Evolutionary conservation across 2,329 filamentous ascomycete genomes (phyloP).

Genomic region (Madurella mycetomatis): DNA sequence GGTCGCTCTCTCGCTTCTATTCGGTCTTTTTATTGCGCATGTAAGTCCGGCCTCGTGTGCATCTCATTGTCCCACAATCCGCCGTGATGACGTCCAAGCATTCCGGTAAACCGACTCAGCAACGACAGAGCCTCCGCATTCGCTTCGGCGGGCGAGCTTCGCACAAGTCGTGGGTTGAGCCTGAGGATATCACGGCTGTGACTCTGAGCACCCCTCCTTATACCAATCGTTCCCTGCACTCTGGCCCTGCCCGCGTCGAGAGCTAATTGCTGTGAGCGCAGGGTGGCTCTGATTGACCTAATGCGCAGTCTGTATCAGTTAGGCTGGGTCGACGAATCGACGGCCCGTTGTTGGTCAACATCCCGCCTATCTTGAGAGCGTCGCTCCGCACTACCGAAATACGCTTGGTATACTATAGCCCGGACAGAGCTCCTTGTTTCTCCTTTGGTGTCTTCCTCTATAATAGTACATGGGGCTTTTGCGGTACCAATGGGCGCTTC

Average conservation of each 20-base stretch:
- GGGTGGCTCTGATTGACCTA: not conserved
- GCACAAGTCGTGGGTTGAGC: slow-evolving; percentile 19
- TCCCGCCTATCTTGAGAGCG: too few species aligned
- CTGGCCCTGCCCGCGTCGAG: not conserved
- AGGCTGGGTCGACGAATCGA: not conserved
- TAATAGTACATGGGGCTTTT: too few species aligned
- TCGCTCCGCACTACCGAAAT: too few species aligned
- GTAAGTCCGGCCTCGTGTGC: slow-evolving; percentile 14
- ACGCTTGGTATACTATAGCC: too few species aligned
- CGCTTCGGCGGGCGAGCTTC: not conserved
- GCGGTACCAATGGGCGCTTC: not conserved
- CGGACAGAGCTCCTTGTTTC: too few species aligned
- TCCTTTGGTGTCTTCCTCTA: too few species aligned
- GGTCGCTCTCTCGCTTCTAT: not conserved
- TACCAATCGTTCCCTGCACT: not conserved
- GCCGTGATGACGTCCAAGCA: slow-evolving; percentile 25
- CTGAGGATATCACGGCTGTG: slow-evolving; percentile 21
- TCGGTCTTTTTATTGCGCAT: not conserved
- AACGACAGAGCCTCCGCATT: slow-evolving; percentile 11
- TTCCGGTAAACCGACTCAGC: slow-evolving; percentile 31
- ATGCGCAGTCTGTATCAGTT: slow-evolving; percentile 1
- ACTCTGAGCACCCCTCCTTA: slow-evolving; percentile 10
- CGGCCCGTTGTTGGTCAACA: too few species aligned
- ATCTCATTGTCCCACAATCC: not conserved
- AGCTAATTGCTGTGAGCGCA: slow-evolving; percentile 3